Evolutionary conservation across 257 asterid species (phyloP).

Genomic region (Rauvolfia tetraphylla): DNA sequence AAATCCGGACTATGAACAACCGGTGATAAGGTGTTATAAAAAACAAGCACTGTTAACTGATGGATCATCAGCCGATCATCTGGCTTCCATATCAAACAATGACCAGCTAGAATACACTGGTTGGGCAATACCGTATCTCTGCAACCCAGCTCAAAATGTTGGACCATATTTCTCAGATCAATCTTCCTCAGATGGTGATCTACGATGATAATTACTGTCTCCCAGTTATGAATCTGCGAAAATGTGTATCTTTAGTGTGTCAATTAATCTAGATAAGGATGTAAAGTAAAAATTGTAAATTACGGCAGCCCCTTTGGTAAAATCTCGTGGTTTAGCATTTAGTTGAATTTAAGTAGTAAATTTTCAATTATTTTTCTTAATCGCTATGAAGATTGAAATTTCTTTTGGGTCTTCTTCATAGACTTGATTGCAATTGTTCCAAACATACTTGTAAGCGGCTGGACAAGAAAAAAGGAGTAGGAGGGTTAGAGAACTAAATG

Average conservation of each 20-base stretch:
- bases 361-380: background rate
- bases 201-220: background rate
- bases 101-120: conserved; percentile 11
- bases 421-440: no score
- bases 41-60: conserved; percentile 14
- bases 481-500: no score
- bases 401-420: no score
- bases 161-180: conserved; percentile 16
- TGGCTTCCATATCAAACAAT: background rate
- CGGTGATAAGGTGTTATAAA: conserved; percentile 5
- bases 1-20: conserved; percentile 11
- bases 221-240: background rate
- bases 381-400: no score
- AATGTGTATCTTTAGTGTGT: background rate
- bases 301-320: conserved; percentile 25
- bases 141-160: conserved; percentile 9
- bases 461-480: no score
- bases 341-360: background rate
- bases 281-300: conserved; percentile 7
- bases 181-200: conserved; percentile 17
- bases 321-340: conserved; percentile 28
- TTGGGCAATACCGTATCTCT: conserved; percentile 21
- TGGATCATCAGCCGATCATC: conserved; percentile 9
- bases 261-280: background rate
- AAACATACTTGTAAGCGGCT: no score